A percentile compares a stretch with the other conserved stretches of the same genome.
Evolutionary conservation across 495 filamentous ascomycete genomes (phyloP).

Genomic region (Aspergillus indologenus): DNA sequence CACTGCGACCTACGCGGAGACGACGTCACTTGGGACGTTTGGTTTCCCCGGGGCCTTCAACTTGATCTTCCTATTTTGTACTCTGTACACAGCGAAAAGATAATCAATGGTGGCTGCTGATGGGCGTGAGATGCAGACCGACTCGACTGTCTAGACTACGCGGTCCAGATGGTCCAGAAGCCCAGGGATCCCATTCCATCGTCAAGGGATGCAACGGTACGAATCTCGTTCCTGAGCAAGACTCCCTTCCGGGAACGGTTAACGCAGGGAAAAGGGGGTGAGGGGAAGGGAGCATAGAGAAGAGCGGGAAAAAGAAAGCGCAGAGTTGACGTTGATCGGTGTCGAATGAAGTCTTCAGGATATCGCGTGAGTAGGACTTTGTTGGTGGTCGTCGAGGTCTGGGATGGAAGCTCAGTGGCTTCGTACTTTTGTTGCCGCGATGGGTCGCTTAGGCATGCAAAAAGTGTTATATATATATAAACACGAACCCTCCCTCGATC

Average conservation of each 20-base stretch:
- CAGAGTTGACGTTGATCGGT: background rate
- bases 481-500: conserved; percentile 10
- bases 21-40: background rate
- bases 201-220: conserved; percentile 11
- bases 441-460: background rate
- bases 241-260: conserved; percentile 7
- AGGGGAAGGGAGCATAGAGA: background rate
- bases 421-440: conserved; percentile 7
- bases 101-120: background rate
- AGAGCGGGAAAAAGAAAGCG: background rate
- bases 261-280: conserved; percentile 3
- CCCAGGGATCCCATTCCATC: conserved; percentile 18
- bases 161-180: background rate
- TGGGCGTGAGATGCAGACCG: background rate
- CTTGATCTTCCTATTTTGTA: background rate
- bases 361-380: conserved; percentile 1
- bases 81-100: background rate
- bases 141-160: background rate
- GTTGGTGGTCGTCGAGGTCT: background rate
- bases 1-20: too few relatives aligned
- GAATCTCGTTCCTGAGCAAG: conserved; percentile 6
- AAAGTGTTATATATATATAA: conserved; percentile 5
- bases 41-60: too few relatives aligned
- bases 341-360: background rate
- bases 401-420: background rate